Evolutionary conservation across 805 yeast species (phyloP), one percentile per base, ranked within the genome.

Genomic region (Huiozyma sinensis): DNA sequence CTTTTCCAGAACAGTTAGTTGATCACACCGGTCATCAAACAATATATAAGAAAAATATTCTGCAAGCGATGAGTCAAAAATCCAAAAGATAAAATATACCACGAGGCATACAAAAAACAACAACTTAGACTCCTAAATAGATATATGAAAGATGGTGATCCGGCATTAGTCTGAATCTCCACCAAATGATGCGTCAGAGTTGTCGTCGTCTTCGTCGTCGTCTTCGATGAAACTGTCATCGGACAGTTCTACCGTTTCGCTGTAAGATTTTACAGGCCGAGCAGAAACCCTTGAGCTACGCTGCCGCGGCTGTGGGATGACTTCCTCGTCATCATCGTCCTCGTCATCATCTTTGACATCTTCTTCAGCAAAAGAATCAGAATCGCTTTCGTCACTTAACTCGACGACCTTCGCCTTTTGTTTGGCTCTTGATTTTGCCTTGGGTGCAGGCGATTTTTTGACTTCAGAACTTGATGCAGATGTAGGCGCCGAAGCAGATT

Each of bases 221-320:
- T 52, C 58, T 17, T 55, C 61, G 12, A 51, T 40, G 31, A 55
- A 54, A 37, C 60, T 54, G 38, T 57, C 58, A 33, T 59, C 64
- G 0, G 64, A 57, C 10, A 55, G 40, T 29, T 55, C 58, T 6
- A 56, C 41, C 12, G 47, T 36, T 28, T 55, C 58, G 3, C 38
- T 39, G 38, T 58, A 53, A 1, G 53, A 40, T 24, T 45, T 47
- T 27, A 45, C 44, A 1, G 56, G 48, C 1, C 44, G 41, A 5
- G 50, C 28, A 1, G 51, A 31, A 9, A 54, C 43, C 40, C 66
- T 53, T 5, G 55, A 28, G 8, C 52, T 32, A 28, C 62, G 50
- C 33, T 47, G 49, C 43, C 52, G 50, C 34, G 53, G 47, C 43
- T 44, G 51, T 2, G 45, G 34, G 5, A 48, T 40, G 7, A 45